Evolutionary conservation across 148 eudicot species (phyloP), one percentile per base, ranked within the genome.

Genomic region (Camellia lanceoleosa): DNA sequence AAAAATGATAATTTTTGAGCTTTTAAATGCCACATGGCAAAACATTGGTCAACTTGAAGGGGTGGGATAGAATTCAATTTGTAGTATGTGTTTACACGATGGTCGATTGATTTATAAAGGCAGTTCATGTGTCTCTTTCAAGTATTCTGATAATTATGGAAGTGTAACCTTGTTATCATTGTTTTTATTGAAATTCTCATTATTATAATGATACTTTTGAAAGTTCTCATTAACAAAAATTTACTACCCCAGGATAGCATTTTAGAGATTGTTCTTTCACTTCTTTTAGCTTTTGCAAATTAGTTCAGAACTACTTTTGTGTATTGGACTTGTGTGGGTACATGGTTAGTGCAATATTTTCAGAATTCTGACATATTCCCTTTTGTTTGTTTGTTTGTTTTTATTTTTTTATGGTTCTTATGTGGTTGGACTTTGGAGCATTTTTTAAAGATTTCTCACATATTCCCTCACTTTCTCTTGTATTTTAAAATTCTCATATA

Each of bases 21-120:
- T 41, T 66, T 14, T 2, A 20, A 62, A 15, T 12, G 9, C 20
- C 20, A 16, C 69, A 66, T 13, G 69, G 30, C 4, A 38, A 66
- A 38, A 66, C 69, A 30, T 66, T 66, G 71, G 71, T 68, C 19
- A 61, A 41, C 9, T 42, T 12, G 2, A 7, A 14, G 73, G 7
- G 19, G 19, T 69, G 41, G 44, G 73, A 69, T 69, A 23, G 73
- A n/a, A 69, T 69, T 69, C 71, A 43, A 44, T 44, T 49, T 16
- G 47, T 23, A 16, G 10, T 43, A 5, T 68, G 72, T 43, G 51
- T 51, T 16, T 16, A 43, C 51, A 14, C 14, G 51, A 44, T 42
- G 72, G 7, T 68, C 15, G 10, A 14, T 14, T 15, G 12, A 43
- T 42, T 43, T 68, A 7, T 68, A 68, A 15, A 20, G 7, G 43